phyloP scores from a whole-genome alignment of 331 rosid genomes.

The Quercus lobata region DNA sequence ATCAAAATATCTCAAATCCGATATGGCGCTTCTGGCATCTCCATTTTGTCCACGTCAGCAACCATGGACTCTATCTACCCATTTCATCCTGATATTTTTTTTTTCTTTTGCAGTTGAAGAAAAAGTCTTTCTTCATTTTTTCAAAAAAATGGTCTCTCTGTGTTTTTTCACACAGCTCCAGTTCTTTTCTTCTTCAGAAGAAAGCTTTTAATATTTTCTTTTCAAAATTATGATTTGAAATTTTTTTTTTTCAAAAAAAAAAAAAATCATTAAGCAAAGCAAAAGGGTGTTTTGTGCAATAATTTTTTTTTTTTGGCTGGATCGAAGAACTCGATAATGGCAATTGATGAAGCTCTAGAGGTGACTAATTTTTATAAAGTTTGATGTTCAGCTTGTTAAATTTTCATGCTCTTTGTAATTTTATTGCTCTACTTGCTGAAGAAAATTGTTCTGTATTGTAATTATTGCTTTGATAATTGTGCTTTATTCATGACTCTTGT shows the following conservation, averaged over 20 bases:
- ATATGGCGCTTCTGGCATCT: slow-evolving; percentile 25
- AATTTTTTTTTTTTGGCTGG: slow-evolving; percentile 3
- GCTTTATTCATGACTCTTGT: neutral
- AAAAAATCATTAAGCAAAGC: no score
- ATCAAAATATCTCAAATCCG: slow-evolving; percentile 56
- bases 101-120: no score
- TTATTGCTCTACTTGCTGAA: neutral
- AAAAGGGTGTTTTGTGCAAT: no score
- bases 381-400: neutral
- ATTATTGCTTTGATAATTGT: no score
- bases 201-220: no score
- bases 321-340: slow-evolving; percentile 34
- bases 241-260: neutral
- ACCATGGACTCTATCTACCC: neutral
- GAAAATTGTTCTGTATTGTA: neutral
- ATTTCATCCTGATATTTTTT: slow-evolving; percentile 10
- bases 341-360: slow-evolving; percentile 23
- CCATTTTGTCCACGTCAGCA: slow-evolving; percentile 56
- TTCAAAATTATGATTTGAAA: neutral
- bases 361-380: neutral
- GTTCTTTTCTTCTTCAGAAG: neutral
- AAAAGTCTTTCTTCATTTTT: neutral
- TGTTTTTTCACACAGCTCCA: slow-evolving; percentile 30
- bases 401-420: no score
- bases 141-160: neutral